Evolutionary conservation across 2,329 filamentous ascomycete genomes (phyloP), one percentile per base, ranked within the genome.

Genomic region (Talaromyces albobiverticillius): DNA sequence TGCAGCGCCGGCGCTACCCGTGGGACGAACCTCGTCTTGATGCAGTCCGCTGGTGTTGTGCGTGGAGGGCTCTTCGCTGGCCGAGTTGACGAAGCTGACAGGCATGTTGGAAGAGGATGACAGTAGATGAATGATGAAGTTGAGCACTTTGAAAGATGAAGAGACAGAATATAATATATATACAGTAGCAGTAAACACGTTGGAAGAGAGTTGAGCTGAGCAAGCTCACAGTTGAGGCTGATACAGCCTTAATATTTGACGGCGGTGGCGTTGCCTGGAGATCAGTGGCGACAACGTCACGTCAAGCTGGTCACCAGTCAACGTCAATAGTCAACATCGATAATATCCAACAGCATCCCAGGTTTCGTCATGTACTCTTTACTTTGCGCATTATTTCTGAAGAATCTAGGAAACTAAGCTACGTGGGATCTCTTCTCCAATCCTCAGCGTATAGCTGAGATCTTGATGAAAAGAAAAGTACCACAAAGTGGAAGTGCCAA

Each of bases 391-490:
- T n/a, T n/a, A 29, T 5, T 29, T 29, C 26, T 29, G 26, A 10
- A 29, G 5, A 29, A 5, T 29, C 26, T 5, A 29, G 10, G 26
- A 5, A 10, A 29, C 5, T 29, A 29, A 5, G 26, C 32, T 36
- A 20, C 34, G 16, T 11, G 20, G 5, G 4, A 6, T 36, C 55
- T 64, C 68, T 68, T 72, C 70, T 67, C 66, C 68, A 71, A 66
- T 54, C 49, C 67, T 64, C 56, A 60, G 65, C 66, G 8, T 63
- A 60, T 69, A 62, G 67, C 69, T 60, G 63, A 60, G 60, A 10
- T 58, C 56, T 67, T 69, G 68, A 75, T 75, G 73, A 76, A 75
- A 75, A 75, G 62, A 66, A 57, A 47, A 32, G 56, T 53, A 61
- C 60, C 58, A 55, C 54, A 52, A 57, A 63, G 66, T 62, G 67